Conservation (phyloP, 176 grass and related monocot species). For the Aechmea fasciata region DNA sequence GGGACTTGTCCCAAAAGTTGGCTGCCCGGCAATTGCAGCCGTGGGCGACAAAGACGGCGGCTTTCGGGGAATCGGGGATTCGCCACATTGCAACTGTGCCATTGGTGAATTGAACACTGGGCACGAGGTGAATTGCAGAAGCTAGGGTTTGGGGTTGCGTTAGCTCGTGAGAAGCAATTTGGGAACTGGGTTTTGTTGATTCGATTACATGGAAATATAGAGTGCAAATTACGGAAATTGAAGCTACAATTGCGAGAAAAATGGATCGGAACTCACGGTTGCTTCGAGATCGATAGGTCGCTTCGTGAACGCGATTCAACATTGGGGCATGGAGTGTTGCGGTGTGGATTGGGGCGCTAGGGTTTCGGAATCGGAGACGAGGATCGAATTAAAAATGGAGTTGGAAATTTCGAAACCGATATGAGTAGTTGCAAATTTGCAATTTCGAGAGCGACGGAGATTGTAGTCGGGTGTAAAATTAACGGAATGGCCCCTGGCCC, state of each 20-base stretch:
- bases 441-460: no score
- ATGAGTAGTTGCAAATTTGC: no score
- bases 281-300: background rate
- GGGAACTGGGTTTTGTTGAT: conserved; percentile 4
- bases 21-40: conserved; percentile 54
- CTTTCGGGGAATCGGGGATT: conserved; percentile 40
- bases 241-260: conserved; percentile 4
- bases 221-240: background rate
- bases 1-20: conserved; percentile 62
- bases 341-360: no score
- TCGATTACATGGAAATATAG: conserved; percentile 1
- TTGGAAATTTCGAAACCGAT: no score
- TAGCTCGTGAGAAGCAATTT: conserved; percentile 1
- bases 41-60: conserved; percentile 55
- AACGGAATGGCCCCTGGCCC: no score
- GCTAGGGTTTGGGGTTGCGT: background rate
- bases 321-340: background rate
- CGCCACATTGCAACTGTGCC: conserved; percentile 47
- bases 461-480: no score
- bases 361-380: no score
- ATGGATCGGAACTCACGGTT: background rate
- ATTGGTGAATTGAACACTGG: conserved; percentile 15
- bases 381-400: no score
- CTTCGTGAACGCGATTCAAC: background rate
- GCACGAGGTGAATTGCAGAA: background rate